Base-by-base conservation (phyloP, 2,329 filamentous ascomycete species). In the Fusarium paranaense region DNA sequence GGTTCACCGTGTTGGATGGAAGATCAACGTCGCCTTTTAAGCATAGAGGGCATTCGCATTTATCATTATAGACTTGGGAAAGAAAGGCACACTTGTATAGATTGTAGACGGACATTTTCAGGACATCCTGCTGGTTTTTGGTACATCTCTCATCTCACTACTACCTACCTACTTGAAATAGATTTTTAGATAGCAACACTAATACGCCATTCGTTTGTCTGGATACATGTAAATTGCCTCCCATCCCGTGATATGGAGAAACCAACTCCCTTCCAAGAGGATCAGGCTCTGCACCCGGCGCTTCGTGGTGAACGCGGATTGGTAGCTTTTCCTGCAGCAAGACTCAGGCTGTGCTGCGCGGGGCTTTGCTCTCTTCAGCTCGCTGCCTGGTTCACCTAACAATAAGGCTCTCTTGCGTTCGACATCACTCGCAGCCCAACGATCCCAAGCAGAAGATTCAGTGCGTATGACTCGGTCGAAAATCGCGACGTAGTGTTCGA, bases 1-100 rank as follows among this genome's bases (percentile, higher is more conserved):
- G 62, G 3, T 74, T 9, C 68, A 69, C 4, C 68, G 64, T 37
- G 68, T 71, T 64, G 72, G 72, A 32, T 74, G 71, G 72, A 75
- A 74, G 62, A 4, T 65, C 27, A 64, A 63, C 2, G 16, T 70
- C 10, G 30, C 25, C 2, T 75, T 75, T 10, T 68, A 42, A 59
- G 20, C 9, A 2, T 30, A 16, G 13, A 32, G 10, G n/a, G 16
- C 35, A 27, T 27, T 20, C 37, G 5, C 10, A 42, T 60, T 13
- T 20, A 25, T 32, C 37, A 7, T 20, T 42, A 42, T 60, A 60
- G 57, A 60, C 6, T 27, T 20, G 37, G 37, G 37, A 27, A 32
- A 20, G 38, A 20, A 30, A 7, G 18, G 6, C n/a, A 16, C 13
- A 4, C 14, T 59, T 27, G n/a, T n/a, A 60, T 60, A 60, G 37